These are phyloP conservation scores for Boletellus ananas DNA, from an alignment of 768 basidiomycete genomes.

Conservation along the genomic window DNA sequence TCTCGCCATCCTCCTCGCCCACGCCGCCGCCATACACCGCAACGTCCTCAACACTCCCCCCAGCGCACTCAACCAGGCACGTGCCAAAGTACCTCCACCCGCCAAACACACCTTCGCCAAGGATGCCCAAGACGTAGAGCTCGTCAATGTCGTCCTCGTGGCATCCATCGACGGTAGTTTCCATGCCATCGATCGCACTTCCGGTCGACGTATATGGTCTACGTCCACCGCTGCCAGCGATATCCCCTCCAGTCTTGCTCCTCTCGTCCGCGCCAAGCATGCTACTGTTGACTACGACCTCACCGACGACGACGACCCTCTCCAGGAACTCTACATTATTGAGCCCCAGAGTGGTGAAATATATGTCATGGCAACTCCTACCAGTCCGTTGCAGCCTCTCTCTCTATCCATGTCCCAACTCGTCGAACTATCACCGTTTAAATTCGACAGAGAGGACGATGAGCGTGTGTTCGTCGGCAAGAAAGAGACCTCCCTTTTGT, in stretches of 20 bases:
- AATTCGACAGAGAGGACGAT: constrained; percentile 56
- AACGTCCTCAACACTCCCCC: constrained; percentile 25
- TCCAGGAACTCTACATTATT: constrained; percentile 83
- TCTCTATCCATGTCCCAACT: constrained; percentile 91
- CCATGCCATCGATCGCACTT: constrained; percentile 87
- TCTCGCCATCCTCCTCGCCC: constrained; percentile 28
- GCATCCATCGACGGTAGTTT: constrained; percentile 94
- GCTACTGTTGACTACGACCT: constrained; percentile 53
- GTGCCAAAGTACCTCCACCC: background rate
- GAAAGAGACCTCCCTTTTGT: constrained; percentile 80
- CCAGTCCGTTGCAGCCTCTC: constrained; percentile 75
- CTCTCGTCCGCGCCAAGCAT: constrained; percentile 73
- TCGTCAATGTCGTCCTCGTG: constrained; percentile 82
- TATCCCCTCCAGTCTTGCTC: constrained; percentile 55
- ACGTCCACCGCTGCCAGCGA: constrained; percentile 59
- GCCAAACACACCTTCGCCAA: constrained; percentile 10
- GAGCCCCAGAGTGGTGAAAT: constrained; percentile 95
- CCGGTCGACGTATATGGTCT: constrained; percentile 83
- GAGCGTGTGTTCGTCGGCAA: constrained; percentile 80
- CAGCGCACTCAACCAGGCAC: constrained; percentile 1
- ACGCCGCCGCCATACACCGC: constrained; percentile 29
- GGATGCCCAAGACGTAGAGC: constrained; percentile 45
- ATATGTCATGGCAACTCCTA: constrained; percentile 73
- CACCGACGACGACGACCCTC: constrained; percentile 46
- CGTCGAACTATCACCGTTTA: constrained; percentile 83